phyloP scores from a whole-genome alignment of 1,284 basidiomycete species.

The Agroathelia rolfsii region DNA sequence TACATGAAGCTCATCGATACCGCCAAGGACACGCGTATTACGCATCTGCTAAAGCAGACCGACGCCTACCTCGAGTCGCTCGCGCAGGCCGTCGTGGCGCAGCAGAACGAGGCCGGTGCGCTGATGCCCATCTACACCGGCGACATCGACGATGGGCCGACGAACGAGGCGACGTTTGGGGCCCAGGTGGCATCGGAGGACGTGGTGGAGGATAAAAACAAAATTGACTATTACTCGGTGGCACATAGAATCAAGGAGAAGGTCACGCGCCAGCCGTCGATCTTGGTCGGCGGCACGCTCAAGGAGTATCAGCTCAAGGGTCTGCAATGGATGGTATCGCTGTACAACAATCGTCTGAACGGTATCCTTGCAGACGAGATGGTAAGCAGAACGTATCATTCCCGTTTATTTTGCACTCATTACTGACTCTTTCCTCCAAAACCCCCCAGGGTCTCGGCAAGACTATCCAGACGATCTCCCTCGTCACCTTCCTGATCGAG shows the following conservation, averaged over 20 bases:
- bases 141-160: slow-evolving; percentile 72
- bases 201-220: slow-evolving; percentile 55
- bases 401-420: too few species aligned
- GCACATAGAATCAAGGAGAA: slow-evolving; percentile 92
- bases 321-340: slow-evolving; percentile 96
- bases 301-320: slow-evolving; percentile 93
- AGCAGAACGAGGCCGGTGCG: slow-evolving; percentile 76
- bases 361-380: slow-evolving; percentile 98
- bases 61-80: slow-evolving; percentile 93
- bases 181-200: slow-evolving; percentile 64
- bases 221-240: slow-evolving; percentile 95
- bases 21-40: slow-evolving; percentile 98
- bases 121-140: too few species aligned
- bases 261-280: slow-evolving; percentile 71
- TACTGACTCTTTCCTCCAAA: too few species aligned
- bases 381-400: slow-evolving; percentile 58
- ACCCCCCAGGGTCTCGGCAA: slow-evolving; percentile 81
- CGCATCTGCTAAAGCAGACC: slow-evolving; percentile 90
- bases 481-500: slow-evolving; percentile 95
- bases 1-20: slow-evolving; percentile 99
- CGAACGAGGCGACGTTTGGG: slow-evolving; percentile 86
- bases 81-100: slow-evolving; percentile 88
- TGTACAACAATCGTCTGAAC: slow-evolving; percentile 98
- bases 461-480: slow-evolving; percentile 93
- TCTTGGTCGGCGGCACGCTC: slow-evolving; percentile 78